Evolutionary conservation across 768 basidiomycete genomes (phyloP).

Genomic region (Boletus subparvulus): DNA sequence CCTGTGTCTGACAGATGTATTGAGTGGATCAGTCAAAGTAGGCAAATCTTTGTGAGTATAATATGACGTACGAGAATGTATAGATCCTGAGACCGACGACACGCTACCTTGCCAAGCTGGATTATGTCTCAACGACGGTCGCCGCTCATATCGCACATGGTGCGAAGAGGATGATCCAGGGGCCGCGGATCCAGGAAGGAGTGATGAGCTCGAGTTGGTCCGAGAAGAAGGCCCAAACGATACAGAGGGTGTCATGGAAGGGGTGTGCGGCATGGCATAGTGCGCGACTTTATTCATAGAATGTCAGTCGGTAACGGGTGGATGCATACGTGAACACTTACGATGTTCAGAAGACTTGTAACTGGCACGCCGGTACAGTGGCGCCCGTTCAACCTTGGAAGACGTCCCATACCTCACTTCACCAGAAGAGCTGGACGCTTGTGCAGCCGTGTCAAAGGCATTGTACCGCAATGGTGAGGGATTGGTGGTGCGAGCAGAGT

Average conservation of each 20-base stretch:
- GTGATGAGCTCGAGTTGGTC: slow-evolving; percentile 52
- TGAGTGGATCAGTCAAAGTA: slow-evolving; percentile 4
- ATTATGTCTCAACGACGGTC: slow-evolving; percentile 48
- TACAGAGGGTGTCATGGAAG: slow-evolving; percentile 32
- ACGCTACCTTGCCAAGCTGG: slow-evolving; percentile 46
- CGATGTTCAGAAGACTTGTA: slow-evolving; percentile 45
- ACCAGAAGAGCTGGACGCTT: slow-evolving; percentile 23
- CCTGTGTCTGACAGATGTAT: slow-evolving; percentile 14
- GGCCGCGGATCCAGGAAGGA: slow-evolving; percentile 40
- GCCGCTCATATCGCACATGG: slow-evolving; percentile 39
- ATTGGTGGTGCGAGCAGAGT: slow-evolving; percentile 35
- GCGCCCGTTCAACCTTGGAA: slow-evolving; percentile 34
- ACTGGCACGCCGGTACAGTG: slow-evolving; percentile 42
- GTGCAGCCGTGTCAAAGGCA: slow-evolving; percentile 33
- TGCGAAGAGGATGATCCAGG: slow-evolving; percentile 41
- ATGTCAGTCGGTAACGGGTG: background rate
- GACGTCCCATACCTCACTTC: slow-evolving; percentile 36
- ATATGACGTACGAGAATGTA: slow-evolving; percentile 41
- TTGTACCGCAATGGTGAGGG: slow-evolving; percentile 44
- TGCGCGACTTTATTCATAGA: slow-evolving; percentile 24
- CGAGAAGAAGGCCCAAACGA: slow-evolving; percentile 44
- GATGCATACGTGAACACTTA: slow-evolving; percentile 31
- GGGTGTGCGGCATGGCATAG: slow-evolving; percentile 31
- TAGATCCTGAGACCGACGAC: slow-evolving; percentile 39
- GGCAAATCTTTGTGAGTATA: slow-evolving; percentile 1